phyloP scores from a whole-genome alignment of 2,329 filamentous ascomycete genomes.

The Colletotrichum sojae region DNA sequence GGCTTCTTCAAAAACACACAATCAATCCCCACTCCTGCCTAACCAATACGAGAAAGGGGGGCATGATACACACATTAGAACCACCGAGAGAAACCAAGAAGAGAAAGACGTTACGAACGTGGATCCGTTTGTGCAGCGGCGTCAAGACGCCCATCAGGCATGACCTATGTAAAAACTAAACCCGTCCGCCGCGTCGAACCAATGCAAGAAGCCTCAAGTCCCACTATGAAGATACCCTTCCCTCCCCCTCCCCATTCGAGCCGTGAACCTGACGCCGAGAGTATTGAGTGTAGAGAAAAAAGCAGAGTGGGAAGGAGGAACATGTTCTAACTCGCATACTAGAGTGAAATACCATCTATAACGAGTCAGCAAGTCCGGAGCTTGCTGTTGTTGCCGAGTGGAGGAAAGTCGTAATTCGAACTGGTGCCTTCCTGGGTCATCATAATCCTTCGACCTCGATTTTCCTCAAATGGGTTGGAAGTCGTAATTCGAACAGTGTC shows the following conservation, averaged over 20 bases:
- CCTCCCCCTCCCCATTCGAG: slow-evolving; percentile 17
- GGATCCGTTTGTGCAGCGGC: slow-evolving; percentile 36
- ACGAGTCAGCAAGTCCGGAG: neutral
- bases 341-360: slow-evolving; percentile 30
- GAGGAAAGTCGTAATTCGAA: neutral
- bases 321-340: slow-evolving; percentile 32
- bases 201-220: slow-evolving; percentile 34
- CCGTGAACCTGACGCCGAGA: slow-evolving; percentile 36
- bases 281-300: slow-evolving; percentile 32
- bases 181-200: slow-evolving; percentile 23
- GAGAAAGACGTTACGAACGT: neutral
- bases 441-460: neutral
- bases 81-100: neutral
- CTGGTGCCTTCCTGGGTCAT: neutral
- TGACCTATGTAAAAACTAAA: slow-evolving; percentile 35
- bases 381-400: slow-evolving; percentile 1
- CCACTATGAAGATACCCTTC: slow-evolving; percentile 26
- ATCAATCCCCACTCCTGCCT: too few species aligned
- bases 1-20: too few species aligned
- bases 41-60: too few species aligned
- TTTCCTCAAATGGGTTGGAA: slow-evolving; percentile 40
- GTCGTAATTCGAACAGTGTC: neutral
- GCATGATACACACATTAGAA: too few species aligned
- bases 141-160: slow-evolving; percentile 15
- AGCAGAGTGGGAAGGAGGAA: slow-evolving; percentile 4